Base-by-base conservation (phyloP, 208 protist genomes). In the Crithidia thermophila region DNA sequence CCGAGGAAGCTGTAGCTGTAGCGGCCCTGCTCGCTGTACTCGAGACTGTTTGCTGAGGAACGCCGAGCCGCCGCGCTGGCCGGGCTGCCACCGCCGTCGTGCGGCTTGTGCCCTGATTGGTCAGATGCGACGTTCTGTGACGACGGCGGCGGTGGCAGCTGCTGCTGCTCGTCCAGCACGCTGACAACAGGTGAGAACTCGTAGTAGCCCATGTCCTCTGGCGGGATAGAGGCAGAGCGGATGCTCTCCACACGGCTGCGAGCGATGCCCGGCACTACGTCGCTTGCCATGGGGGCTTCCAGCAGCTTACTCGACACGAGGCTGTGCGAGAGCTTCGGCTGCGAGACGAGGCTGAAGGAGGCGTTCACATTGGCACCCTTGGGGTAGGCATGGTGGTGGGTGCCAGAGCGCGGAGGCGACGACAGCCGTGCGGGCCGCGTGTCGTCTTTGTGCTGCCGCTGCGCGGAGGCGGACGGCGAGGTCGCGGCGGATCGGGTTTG, bases 1-100 rank as follows among this genome's bases (percentile, higher is more conserved):
- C 39, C 42, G 14, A 75, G 30, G 20, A 46, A 43, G 37, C 74
- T 71, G 62, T 67, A 75, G 40, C 39, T 65, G 57, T 69, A 80
- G 5, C 33, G 51, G 33, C 47, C 67, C 36, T 70, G 56, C 5
- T 75, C 67, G 37, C 67, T 80, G 40, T 39, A 72, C 20, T 66
- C 43, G 21, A 75, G 31, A 39, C 67, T 80, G 31, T 66, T 57
- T 7, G 20, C 43, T 23, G 57, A 40, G 42, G 42, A 62, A 2
- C n/a, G 40, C 5, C 42, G n/a, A 16, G 14, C 42, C 9, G 49
- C 42, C 28, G 34, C 33, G 34, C 34, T 58, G 18, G 34, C 23
- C 34, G 31, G 50, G 1, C 25, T 4, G 31, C 1, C 31, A 31
- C 11, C 50, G 16, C 31, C 31, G 3, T 11, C 50, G 46, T 16